Evolutionary conservation across 352 stramenopile species (phyloP).

Genomic region (Sclerospora graminicola): DNA sequence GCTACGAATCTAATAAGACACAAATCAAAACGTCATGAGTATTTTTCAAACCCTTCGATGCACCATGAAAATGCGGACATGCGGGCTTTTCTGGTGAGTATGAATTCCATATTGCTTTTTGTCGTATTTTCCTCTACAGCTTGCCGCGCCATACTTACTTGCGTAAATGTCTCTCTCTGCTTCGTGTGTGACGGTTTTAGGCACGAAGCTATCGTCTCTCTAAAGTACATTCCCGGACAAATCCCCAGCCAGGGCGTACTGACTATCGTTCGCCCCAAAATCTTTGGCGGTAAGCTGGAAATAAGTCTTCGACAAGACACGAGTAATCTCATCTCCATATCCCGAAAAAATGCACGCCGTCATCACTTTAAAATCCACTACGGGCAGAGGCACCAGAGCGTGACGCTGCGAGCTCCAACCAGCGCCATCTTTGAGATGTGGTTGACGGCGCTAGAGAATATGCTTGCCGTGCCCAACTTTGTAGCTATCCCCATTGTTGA

Average conservation of each 20-base stretch:
- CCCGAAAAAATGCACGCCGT: conserved; percentile 9
- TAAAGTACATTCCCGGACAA: conserved; percentile 6
- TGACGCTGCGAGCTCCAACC: conserved; percentile 16
- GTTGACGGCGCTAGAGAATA: conserved; percentile 15
- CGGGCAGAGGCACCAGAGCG: conserved; percentile 3
- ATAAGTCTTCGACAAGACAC: conserved; percentile 9
- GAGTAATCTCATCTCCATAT: conserved; percentile 5
- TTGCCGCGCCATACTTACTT: no score
- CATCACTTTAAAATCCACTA: conserved; percentile 15
- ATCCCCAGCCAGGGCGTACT: conserved; percentile 2
- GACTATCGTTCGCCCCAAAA: conserved; percentile 13
- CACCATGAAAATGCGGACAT: no score
- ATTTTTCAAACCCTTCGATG: no score
- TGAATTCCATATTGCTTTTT: no score
- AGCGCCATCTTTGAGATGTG: conserved; percentile 17
- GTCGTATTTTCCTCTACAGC: no score
- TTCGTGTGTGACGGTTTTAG: conserved; percentile 1
- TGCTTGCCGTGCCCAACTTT: conserved; percentile 10
- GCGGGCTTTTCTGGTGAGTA: no score
- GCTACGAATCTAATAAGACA: no score
- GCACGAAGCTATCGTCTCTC: conserved; percentile 18
- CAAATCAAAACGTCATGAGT: no score
- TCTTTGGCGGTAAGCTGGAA: conserved; percentile 15
- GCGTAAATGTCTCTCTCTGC: neutral
- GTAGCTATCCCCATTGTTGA: conserved; percentile 9